Base-by-base conservation (phyloP, 306 rosid species). In the Quercus cerris region DNA sequence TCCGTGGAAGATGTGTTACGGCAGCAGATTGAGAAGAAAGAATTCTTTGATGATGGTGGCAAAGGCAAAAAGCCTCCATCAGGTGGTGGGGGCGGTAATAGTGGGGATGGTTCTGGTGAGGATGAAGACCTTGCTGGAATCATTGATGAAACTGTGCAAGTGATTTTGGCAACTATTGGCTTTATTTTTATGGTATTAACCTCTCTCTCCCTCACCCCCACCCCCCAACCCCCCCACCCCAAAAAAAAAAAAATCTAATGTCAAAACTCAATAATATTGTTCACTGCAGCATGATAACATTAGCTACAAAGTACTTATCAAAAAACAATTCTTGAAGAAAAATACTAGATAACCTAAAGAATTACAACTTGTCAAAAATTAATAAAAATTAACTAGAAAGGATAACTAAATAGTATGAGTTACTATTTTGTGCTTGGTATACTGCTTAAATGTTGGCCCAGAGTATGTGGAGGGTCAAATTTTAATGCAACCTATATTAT, bases 131-230 rank as follows among this genome's bases (percentile, higher is more conserved):
- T 81, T 77, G 41, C 74, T 75, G 95, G 84, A 64, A 80, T 87
- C 78, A 28, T 90, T 27, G 90, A 91, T 57, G 99, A 94, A 83
- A 83, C 87, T 51, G 35, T 87, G 59, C 97, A 94, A 87, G 83
- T 93, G 10, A 20, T 90, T 83, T 78, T 94, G 5, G 97, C 99
- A 52, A 90, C 95, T 58, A 27, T 83, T 56, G 92, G 91, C 84
- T 85, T 94, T 62, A 59, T 94, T 78, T 80, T 90, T 70, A 18
- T 94, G 95, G 98, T 94, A 92, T 71, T 22, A 25, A 27, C 17
- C 78, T 14, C 70, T 20, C 71, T 78, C 63, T 61, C 78, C 46
- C 49, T 73, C 70, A 0, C 3, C 71, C 2, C 13, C 5, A 66
- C 17, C 2, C n/a, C 13, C 15, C 4, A 1, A 4, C 0, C 10